Conservation (phyloP, 225 moss, liverwort and hornwort genomes). For the Lunularia cruciata region DNA sequence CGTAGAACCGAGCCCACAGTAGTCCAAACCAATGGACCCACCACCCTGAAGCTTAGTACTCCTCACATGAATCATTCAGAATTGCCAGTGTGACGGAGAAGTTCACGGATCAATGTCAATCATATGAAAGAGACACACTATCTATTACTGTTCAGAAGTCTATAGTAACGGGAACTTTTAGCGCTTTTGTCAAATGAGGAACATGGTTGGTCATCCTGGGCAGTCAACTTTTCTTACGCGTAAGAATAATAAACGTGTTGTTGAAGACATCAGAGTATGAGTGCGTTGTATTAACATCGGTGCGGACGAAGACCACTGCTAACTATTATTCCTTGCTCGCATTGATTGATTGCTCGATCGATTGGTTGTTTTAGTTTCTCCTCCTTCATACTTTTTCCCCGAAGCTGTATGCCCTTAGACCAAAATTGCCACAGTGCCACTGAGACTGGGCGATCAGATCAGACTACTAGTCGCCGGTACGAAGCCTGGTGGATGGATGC, state of each 20-base stretch:
- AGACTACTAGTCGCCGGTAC: too few relatives aligned
- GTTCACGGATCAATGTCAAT: not conserved
- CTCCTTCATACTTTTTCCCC: too few relatives aligned
- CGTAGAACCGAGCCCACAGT: not conserved
- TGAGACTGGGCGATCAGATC: too few relatives aligned
- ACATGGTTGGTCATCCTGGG: not conserved
- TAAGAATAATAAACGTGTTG: not conserved
- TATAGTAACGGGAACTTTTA: not conserved
- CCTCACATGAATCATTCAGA: slow-evolving; percentile 5
- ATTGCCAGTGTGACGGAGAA: not conserved
- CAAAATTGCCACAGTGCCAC: too few relatives aligned
- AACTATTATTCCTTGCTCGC: too few relatives aligned
- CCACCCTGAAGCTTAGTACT: not conserved
- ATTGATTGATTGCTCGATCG: too few relatives aligned
- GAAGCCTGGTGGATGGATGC: too few relatives aligned
- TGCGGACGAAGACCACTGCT: too few relatives aligned
- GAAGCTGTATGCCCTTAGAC: too few relatives aligned
- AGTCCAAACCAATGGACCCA: not conserved
- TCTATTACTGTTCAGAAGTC: not conserved
- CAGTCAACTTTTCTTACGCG: slow-evolving; percentile 9
- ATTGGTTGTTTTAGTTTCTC: too few relatives aligned
- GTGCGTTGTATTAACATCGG: not conserved
- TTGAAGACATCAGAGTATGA: not conserved
- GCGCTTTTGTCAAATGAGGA: not conserved
- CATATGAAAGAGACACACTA: not conserved